These are phyloP conservation scores for Hypoxylon crocopeplum DNA, from an alignment of 495 filamentous ascomycete species.

Conservation along the genomic window DNA sequence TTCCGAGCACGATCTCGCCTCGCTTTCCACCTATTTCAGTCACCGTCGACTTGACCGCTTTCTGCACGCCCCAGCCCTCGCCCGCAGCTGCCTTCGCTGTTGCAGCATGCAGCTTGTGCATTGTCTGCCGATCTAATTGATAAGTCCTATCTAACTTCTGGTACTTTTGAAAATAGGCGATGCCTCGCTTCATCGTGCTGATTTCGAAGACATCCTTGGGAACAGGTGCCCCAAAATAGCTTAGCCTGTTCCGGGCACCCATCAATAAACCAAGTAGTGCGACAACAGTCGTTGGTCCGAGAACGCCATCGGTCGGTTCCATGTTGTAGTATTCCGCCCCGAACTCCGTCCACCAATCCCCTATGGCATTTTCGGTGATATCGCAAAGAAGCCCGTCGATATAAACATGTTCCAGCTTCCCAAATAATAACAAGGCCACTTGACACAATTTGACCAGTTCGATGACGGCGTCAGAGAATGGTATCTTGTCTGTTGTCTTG, in stretches of 20 bases:
- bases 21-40: conserved; percentile 95
- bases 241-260: conserved; percentile 87
- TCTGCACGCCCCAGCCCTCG: conserved; percentile 75
- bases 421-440: conserved; percentile 85
- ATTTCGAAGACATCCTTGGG: conserved; percentile 94
- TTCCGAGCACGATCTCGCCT: conserved; percentile 90
- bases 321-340: conserved; percentile 88
- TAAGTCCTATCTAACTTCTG: conserved; percentile 80
- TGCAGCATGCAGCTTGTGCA: conserved; percentile 77
- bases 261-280: conserved; percentile 86
- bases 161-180: conserved; percentile 86
- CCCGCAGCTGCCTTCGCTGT: conserved; percentile 89
- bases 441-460: conserved; percentile 95
- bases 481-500: conserved; percentile 79
- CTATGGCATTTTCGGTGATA: conserved; percentile 86
- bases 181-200: conserved; percentile 77
- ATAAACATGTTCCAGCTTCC: conserved; percentile 84
- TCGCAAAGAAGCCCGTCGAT: conserved; percentile 94
- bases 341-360: conserved; percentile 96
- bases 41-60: conserved; percentile 93
- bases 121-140: conserved; percentile 80
- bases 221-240: conserved; percentile 79
- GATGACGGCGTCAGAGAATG: conserved; percentile 75
- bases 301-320: conserved; percentile 88
- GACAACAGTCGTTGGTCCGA: conserved; percentile 91